Evolutionary conservation across 371 early-diverging fungal species (phyloP), one percentile per base, ranked within the genome.

Genomic region (Mortierella sp.): DNA sequence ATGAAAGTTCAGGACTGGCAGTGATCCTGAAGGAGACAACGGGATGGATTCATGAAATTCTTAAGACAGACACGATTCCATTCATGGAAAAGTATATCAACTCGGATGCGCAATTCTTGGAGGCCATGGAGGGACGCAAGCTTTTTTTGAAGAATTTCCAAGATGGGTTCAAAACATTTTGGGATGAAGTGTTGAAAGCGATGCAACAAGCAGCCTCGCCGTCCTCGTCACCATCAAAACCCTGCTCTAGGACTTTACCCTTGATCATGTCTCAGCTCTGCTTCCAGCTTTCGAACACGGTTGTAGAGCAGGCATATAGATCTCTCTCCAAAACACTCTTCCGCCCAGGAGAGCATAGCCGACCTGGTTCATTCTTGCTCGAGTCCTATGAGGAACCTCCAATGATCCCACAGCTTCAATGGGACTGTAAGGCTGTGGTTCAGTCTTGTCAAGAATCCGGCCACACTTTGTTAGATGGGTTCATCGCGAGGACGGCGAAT

Each of bases 261-360:
- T 61, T 82, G 8, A 34, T 72, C 45, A 74, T 74, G 43, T 85
- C 88, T 18, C 83, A 84, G 9, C 69, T 87, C 18, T 85, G 83
- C 54, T 83, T 85, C 41, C 81, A 86, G 52, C 48, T 86, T 7
- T 81, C 85, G 2, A 82, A 82, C 26, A 62, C 79, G 21, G 66
- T 71, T 0, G 78, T 84, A 5, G 70, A 76, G 23, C 81, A 82
- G 46, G 28, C 80, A 5, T 87, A 87, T 64, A 67, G 59, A 18
- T 61, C 55, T 0, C 61, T 82, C 38, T 84, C 84, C 21, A 78
- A 71, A 28, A 65, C 78, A 24, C 39, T 82, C 38, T 65, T 73
- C 61, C 68, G 74, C 13, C 54, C 61, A 7, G 74, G 74, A 0
- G 64, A 64, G 30, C 58, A 68, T 18, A 67, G 42, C 10, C 74